A percentile compares a stretch with the other conserved stretches of the same genome.
Evolutionary conservation across 2,329 filamentous ascomycete genomes (phyloP).

Genomic region (Fusarium sp.): DNA sequence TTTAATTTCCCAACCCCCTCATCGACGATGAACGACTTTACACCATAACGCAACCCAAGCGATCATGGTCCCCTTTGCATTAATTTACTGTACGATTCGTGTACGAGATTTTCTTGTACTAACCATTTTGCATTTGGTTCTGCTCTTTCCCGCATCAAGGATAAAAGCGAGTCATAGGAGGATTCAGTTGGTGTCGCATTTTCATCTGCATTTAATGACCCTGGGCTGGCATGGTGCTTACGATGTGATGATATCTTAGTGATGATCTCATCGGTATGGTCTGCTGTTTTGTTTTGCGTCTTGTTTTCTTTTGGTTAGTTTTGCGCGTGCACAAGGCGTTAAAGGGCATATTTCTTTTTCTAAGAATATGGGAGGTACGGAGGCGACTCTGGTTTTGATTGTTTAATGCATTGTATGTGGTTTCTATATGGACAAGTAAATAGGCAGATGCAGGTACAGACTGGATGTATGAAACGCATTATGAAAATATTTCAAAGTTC

Average conservation of each 20-base stretch:
- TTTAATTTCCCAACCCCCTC: slow-evolving; percentile 31
- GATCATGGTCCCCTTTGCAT: neutral
- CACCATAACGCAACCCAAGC: neutral
- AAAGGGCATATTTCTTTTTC: slow-evolving; percentile 13
- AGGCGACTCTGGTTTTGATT: slow-evolving; percentile 24
- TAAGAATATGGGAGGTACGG: slow-evolving; percentile 23
- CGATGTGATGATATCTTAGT: slow-evolving; percentile 39
- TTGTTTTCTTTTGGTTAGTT: slow-evolving; percentile 15
- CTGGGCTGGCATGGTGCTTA: slow-evolving; percentile 24
- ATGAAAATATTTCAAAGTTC: neutral
- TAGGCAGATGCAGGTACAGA: slow-evolving; percentile 31
- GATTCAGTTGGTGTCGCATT: slow-evolving; percentile 9
- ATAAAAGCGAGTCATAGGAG: slow-evolving; percentile 7
- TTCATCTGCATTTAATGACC: slow-evolving; percentile 16
- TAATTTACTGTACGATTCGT: slow-evolving; percentile 19
- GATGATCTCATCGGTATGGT: slow-evolving; percentile 21
- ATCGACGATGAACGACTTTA: neutral
- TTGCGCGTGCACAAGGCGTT: slow-evolving; percentile 31
- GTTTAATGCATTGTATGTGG: slow-evolving; percentile 4
- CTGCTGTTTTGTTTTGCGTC: slow-evolving; percentile 10
- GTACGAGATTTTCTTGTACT: slow-evolving; percentile 15
- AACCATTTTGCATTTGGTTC: slow-evolving; percentile 24
- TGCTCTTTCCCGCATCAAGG: slow-evolving; percentile 1
- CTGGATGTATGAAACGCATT: slow-evolving; percentile 10
- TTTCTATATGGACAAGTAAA: slow-evolving; percentile 15